These are phyloP conservation scores for Canavalia gladiata DNA, from an alignment of 306 rosid genomes.

Conservation along the genomic window DNA sequence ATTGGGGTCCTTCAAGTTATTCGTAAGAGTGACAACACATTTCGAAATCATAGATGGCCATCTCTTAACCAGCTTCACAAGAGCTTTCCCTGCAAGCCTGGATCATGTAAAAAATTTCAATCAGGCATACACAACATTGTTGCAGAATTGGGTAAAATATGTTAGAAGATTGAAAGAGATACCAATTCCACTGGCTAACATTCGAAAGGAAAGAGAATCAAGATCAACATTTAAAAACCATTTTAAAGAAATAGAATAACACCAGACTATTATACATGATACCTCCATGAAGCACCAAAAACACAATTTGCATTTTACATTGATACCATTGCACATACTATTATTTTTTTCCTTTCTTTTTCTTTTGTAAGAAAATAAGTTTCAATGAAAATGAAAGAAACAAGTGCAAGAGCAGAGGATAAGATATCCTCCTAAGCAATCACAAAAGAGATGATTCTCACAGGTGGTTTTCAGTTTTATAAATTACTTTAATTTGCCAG, in stretches of 20 bases:
- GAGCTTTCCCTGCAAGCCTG: conserved; percentile 96
- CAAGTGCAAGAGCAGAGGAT: conserved; percentile 18
- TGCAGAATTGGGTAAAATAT: conserved; percentile 27
- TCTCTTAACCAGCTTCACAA: conserved; percentile 89
- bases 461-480: conserved; percentile 15
- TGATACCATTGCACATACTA: not conserved
- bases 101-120: conserved; percentile 46
- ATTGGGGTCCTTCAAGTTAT: conserved; percentile 66
- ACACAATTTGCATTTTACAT: conserved; percentile 20
- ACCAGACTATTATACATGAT: conserved; percentile 24
- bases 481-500: conserved; percentile 27
- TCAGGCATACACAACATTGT: conserved; percentile 39
- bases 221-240: conserved; percentile 36
- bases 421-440: conserved; percentile 24
- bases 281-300: conserved; percentile 40
- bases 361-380: conserved; percentile 21
- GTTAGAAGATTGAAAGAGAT: conserved; percentile 37
- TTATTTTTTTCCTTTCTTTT: not conserved
- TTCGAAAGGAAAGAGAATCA: conserved; percentile 32
- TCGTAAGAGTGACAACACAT: conserved; percentile 82
- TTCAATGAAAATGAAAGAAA: conserved; percentile 19
- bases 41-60: conserved; percentile 96
- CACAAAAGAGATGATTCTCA: conserved; percentile 36
- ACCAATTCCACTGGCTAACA: conserved; percentile 20
- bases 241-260: conserved; percentile 23